Conservation (phyloP, 2,329 filamentous ascomycete species). For the Fusarium zealandicum region DNA sequence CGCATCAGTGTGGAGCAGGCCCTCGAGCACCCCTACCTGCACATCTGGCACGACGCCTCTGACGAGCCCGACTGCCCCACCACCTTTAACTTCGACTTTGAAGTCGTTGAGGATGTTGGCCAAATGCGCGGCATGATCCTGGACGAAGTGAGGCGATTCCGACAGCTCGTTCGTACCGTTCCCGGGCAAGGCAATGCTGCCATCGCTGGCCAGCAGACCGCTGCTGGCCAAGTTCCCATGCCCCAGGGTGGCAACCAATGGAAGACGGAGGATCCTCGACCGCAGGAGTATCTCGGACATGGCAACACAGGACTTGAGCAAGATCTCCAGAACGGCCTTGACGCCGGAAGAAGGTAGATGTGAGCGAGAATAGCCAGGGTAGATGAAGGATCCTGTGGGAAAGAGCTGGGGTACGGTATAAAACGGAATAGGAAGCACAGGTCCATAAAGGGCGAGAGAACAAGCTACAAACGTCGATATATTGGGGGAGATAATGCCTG, state of each 20-base stretch:
- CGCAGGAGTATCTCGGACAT: conserved; percentile 63
- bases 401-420: conserved; percentile 3
- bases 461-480: conserved; percentile 11
- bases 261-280: conserved; percentile 66
- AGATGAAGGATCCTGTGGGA: conserved; percentile 9
- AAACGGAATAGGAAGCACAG: conserved; percentile 10
- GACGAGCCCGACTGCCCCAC: conserved; percentile 94
- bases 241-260: conserved; percentile 60
- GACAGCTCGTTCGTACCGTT: conserved; percentile 64
- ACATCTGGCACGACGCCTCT: conserved; percentile 97
- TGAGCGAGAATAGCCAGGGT: neutral
- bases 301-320: conserved; percentile 60
- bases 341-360: conserved; percentile 40
- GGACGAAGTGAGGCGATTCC: conserved; percentile 90
- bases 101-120: conserved; percentile 91
- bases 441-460: neutral
- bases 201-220: conserved; percentile 48
- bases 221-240: conserved; percentile 59
- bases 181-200: conserved; percentile 49
- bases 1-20: conserved; percentile 95
- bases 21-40: conserved; percentile 93
- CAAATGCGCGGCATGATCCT: conserved; percentile 98
- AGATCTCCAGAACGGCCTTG: conserved; percentile 61
- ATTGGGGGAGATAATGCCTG: conserved; percentile 30
- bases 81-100: conserved; percentile 98